These are phyloP conservation scores for Penicillium psychrofluorescens DNA, from an alignment of 495 filamentous ascomycete genomes.

Conservation along the genomic window DNA sequence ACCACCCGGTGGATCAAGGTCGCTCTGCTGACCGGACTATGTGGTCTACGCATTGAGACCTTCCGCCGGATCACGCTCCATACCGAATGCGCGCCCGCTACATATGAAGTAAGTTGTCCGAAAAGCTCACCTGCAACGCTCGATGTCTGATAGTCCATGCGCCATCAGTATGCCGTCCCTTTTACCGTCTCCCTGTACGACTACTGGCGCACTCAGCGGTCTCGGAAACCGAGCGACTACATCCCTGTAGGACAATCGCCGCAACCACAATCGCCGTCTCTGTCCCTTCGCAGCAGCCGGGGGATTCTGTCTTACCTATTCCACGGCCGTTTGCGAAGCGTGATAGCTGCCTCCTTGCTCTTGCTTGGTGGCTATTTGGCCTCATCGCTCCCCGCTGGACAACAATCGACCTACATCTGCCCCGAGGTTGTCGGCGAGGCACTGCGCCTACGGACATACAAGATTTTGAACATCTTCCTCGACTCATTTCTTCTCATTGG, in stretches of 20 bases:
- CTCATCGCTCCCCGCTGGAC: conserved; percentile 17
- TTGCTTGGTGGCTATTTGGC: conserved; percentile 21
- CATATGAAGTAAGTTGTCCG: conserved; percentile 29
- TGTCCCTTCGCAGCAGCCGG: conserved; percentile 14
- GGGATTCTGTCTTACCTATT: conserved; percentile 20
- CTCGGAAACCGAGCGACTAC: conserved; percentile 13
- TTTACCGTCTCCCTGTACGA: conserved; percentile 39
- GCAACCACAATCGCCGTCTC: conserved; percentile 10
- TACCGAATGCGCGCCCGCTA: conserved; percentile 32
- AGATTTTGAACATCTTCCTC: conserved; percentile 18
- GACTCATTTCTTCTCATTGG: conserved; percentile 31
- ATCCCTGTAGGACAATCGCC: conserved; percentile 11
- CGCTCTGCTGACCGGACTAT: conserved; percentile 16
- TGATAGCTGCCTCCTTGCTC: conserved; percentile 29
- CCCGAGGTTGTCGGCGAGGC: conserved; percentile 22
- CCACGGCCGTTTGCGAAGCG: conserved; percentile 20
- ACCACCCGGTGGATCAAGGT: conserved; percentile 19
- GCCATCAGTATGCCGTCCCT: conserved; percentile 28
- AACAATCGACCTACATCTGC: conserved; percentile 42
- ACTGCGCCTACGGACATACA: conserved; percentile 16
- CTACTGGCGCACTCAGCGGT: conserved; percentile 29
- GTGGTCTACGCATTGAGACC: conserved; percentile 31
- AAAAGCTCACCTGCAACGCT: background rate
- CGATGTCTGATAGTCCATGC: conserved; percentile 1
- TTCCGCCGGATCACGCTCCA: conserved; percentile 28